Conservation (phyloP, 2,329 filamentous ascomycete species). For the Aspergillus clavatus region DNA sequence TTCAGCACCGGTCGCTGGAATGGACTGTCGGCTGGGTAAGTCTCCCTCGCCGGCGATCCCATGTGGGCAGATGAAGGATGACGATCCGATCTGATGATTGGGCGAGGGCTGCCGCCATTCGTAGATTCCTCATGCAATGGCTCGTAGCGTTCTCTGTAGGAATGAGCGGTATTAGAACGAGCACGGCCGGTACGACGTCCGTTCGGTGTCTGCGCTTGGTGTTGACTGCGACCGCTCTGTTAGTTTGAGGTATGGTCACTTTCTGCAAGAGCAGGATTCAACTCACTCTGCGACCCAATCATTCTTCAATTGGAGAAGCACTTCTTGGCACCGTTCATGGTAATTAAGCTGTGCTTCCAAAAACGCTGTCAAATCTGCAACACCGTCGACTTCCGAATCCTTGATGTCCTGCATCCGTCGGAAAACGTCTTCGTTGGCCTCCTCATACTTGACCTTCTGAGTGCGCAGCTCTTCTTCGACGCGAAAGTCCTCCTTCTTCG, state of each 20-base stretch:
- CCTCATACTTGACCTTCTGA: conserved; percentile 94
- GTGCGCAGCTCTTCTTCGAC: conserved; percentile 86
- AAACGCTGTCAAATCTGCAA: conserved; percentile 73
- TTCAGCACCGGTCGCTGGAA: conserved; percentile 45
- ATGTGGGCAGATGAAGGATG: conserved; percentile 32
- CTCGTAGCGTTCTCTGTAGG: conserved; percentile 57
- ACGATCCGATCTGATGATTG: conserved; percentile 48
- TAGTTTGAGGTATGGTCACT: conserved; percentile 7
- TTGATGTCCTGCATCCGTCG: conserved; percentile 95
- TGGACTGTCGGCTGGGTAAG: conserved; percentile 38
- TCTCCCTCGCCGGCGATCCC: conserved; percentile 38
- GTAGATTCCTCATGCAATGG: conserved; percentile 53
- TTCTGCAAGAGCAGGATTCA: conserved; percentile 5
- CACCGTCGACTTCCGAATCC: conserved; percentile 78
- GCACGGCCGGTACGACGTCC: conserved; percentile 48
- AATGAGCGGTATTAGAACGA: conserved; percentile 61
- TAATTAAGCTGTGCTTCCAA: conserved; percentile 86
- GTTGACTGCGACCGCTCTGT: conserved; percentile 20
- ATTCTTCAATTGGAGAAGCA: conserved; percentile 64
- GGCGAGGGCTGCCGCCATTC: conserved; percentile 46
- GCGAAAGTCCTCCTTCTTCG: conserved; percentile 88
- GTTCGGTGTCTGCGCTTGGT: conserved; percentile 22
- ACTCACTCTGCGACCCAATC: conserved; percentile 53
- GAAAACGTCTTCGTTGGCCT: conserved; percentile 85
- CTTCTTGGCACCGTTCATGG: conserved; percentile 84